These are phyloP conservation scores for Ogataea trehaloabstinens DNA, from an alignment of 805 yeast species.

Conservation along the genomic window DNA sequence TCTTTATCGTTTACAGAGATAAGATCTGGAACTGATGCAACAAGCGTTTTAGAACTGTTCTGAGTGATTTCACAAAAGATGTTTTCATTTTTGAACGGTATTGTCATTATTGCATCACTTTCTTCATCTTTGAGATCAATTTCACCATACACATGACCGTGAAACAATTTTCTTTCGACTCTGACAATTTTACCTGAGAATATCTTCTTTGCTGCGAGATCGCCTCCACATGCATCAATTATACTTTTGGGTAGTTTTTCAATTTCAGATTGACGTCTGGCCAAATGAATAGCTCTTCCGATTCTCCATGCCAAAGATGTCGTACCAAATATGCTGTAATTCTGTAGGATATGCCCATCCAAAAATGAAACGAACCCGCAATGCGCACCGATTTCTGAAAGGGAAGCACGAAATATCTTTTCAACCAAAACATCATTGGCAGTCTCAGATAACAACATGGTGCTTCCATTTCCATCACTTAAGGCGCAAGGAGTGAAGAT, in stretches of 20 bases:
- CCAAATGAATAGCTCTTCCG: conserved; percentile 40
- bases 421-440: conserved; percentile 34
- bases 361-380: conserved; percentile 32
- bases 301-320: conserved; percentile 45
- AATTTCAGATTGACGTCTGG: conserved; percentile 35
- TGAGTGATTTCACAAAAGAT: conserved; percentile 31
- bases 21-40: conserved; percentile 43
- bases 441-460: conserved; percentile 31
- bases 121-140: conserved; percentile 28
- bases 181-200: conserved; percentile 42
- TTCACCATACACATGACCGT: conserved; percentile 44
- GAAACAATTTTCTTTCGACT: conserved; percentile 38
- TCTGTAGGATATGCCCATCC: conserved; percentile 10
- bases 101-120: conserved; percentile 20
- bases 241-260: conserved; percentile 33
- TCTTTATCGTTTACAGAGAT: conserved; percentile 40
- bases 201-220: conserved; percentile 31
- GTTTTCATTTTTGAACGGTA: conserved; percentile 49
- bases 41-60: conserved; percentile 21
- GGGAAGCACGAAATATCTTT: conserved; percentile 38
- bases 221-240: conserved; percentile 34
- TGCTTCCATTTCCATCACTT: conserved; percentile 40
- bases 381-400: conserved; percentile 39
- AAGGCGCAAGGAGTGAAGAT: conserved; percentile 20
- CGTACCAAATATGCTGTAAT: conserved; percentile 20